A percentile compares a stretch with the other conserved stretches of the same genome.
Evolutionary conservation across 768 basidiomycete species (phyloP).

Genomic region (Suillus tomentosus): DNA sequence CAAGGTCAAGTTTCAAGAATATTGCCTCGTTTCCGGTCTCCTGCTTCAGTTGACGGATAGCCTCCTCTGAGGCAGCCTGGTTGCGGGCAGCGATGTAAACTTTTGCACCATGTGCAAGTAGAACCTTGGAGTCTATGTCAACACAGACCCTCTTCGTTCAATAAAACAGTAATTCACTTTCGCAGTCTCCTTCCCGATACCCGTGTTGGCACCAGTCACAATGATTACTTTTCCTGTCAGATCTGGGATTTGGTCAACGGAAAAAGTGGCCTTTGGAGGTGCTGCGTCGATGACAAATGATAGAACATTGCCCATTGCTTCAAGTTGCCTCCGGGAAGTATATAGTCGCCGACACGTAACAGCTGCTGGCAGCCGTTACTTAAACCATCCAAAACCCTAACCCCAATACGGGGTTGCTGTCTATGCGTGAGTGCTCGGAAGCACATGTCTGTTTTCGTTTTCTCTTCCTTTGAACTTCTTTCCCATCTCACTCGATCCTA

Average conservation of each 20-base stretch:
- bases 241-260: slow-evolving; percentile 34
- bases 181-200: slow-evolving; percentile 32
- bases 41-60: slow-evolving; percentile 33
- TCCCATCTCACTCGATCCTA: no score
- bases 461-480: no score
- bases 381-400: neutral
- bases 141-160: neutral
- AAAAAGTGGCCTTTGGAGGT: slow-evolving; percentile 31
- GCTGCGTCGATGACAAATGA: slow-evolving; percentile 16
- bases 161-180: slow-evolving; percentile 14
- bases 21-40: slow-evolving; percentile 35
- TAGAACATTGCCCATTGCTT: slow-evolving; percentile 13
- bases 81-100: slow-evolving; percentile 40
- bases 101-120: slow-evolving; percentile 34
- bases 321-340: neutral
- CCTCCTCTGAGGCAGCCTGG: slow-evolving; percentile 25
- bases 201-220: slow-evolving; percentile 37
- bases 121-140: slow-evolving; percentile 14
- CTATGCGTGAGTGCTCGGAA: no score
- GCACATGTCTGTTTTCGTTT: no score
- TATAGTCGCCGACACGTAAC: no score
- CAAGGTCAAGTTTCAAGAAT: slow-evolving; percentile 41
- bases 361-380: neutral
- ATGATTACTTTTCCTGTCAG: slow-evolving; percentile 36
- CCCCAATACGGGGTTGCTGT: neutral